Conservation (phyloP, 2,329 filamentous ascomycete genomes). For the Fonsecaea pedrosoi region DNA sequence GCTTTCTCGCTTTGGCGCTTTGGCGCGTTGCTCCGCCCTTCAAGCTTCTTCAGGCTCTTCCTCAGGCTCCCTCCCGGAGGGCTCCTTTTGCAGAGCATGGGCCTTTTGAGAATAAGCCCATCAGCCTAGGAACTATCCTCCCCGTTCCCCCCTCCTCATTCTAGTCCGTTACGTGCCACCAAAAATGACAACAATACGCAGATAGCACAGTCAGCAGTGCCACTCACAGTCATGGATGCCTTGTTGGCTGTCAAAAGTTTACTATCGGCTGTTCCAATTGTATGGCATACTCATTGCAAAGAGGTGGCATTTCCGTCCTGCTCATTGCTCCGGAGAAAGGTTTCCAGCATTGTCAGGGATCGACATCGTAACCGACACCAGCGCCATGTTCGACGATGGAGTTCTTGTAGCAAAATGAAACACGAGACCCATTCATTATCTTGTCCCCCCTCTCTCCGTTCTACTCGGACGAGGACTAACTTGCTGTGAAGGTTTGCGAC, state of each 20-base stretch:
- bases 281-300: not conserved
- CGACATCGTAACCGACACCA: not conserved
- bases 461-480: not conserved
- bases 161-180: not conserved
- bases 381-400: not conserved
- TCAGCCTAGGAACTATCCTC: not conserved
- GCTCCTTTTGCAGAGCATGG: not conserved
- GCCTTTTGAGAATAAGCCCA: not conserved
- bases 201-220: not conserved
- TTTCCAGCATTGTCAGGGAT: not conserved
- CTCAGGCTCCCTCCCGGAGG: not conserved
- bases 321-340: not conserved
- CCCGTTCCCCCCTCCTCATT: not conserved
- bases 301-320: not conserved
- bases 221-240: not conserved
- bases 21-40: not conserved
- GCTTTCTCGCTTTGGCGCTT: not conserved
- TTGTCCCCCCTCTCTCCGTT: not conserved
- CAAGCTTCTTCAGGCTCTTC: not conserved
- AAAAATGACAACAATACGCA: not conserved
- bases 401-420: slow-evolving; percentile 7
- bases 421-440: not conserved
- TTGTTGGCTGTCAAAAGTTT: not conserved
- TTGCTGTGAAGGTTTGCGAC: not conserved
- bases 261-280: not conserved